These are phyloP conservation scores for Phytophthora pinifolia DNA, from an alignment of 352 stramenopile species.

Conservation along the genomic window DNA sequence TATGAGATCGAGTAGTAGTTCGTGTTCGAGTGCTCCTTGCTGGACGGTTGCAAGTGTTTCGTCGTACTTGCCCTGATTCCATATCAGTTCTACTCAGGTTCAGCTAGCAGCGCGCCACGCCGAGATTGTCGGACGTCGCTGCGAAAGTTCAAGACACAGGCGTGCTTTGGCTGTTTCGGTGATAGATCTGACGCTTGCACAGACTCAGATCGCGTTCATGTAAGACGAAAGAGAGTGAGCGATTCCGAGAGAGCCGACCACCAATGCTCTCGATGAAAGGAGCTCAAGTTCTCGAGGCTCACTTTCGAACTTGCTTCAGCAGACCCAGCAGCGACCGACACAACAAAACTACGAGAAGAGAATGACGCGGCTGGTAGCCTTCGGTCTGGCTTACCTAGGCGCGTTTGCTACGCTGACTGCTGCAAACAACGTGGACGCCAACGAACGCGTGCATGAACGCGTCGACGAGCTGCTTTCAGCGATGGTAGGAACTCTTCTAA, in stretches of 20 bases:
- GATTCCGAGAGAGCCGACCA: conserved; percentile 10
- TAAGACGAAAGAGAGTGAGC: conserved; percentile 6
- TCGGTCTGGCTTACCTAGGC: conserved; percentile 6
- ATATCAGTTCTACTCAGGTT: too few relatives aligned
- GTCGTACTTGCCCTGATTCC: too few relatives aligned
- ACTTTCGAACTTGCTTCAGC: conserved; percentile 28
- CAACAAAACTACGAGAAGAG: not conserved
- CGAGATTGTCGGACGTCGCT: conserved; percentile 24
- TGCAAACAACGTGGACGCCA: not conserved
- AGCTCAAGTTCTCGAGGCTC: not conserved
- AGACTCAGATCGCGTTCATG: conserved; percentile 24
- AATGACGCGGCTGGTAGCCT: conserved; percentile 14
- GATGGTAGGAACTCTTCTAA: conserved; percentile 22
- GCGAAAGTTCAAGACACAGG: conserved; percentile 15
- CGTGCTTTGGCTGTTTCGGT: conserved; percentile 21
- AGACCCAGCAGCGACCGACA: not conserved
- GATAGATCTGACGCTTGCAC: not conserved
- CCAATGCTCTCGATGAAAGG: too few relatives aligned
- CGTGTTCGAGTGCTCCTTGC: too few relatives aligned
- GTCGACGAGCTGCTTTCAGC: conserved; percentile 32
- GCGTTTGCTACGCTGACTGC: not conserved
- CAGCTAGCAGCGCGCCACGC: conserved; percentile 27
- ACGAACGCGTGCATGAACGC: conserved; percentile 19
- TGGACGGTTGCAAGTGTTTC: too few relatives aligned
- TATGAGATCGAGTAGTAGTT: too few relatives aligned